Conservation (phyloP, 2,329 filamentous ascomycete species). For the Neocucurbitaria cava region DNA sequence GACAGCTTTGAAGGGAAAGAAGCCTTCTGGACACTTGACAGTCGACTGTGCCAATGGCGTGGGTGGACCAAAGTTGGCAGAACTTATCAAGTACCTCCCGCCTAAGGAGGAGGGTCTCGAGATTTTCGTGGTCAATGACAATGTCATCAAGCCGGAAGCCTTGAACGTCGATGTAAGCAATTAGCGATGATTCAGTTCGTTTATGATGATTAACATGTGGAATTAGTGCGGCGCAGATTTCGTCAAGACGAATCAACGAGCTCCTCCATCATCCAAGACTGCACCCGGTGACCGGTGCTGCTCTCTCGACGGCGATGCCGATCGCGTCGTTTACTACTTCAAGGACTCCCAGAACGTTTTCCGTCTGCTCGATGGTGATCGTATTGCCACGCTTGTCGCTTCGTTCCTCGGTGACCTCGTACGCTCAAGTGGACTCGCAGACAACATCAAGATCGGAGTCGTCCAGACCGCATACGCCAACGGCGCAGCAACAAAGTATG, state of each 20-base stretch:
- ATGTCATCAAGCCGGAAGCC: constrained; percentile 86
- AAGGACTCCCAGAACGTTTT: constrained; percentile 82
- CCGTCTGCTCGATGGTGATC: constrained; percentile 92
- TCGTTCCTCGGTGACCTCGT: constrained; percentile 92
- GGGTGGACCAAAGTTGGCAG: constrained; percentile 86
- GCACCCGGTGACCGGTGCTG: constrained; percentile 79
- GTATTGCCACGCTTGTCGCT: constrained; percentile 92
- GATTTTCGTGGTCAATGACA: constrained; percentile 89
- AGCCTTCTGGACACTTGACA: constrained; percentile 72
- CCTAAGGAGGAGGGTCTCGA: constrained; percentile 72
- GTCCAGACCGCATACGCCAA: constrained; percentile 99
- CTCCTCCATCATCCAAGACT: constrained; percentile 82
- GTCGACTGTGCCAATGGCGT: constrained; percentile 98
- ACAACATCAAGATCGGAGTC: constrained; percentile 87
- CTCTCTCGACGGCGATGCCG: constrained; percentile 93
- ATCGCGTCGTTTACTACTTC: constrained; percentile 96
- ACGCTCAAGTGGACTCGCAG: constrained; percentile 76
- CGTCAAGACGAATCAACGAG: constrained; percentile 95
- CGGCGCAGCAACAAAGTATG: constrained; percentile 90
- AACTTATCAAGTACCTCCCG: constrained; percentile 84
- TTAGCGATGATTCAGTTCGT: too few species aligned
- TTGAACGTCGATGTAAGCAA: constrained; percentile 81
- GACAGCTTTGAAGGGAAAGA: constrained; percentile 78
- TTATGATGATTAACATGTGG: constrained; percentile 11
- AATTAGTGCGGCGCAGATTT: constrained; percentile 88